These are phyloP conservation scores for Escovopsis weberi DNA, from an alignment of 2,329 filamentous ascomycete genomes.

Conservation along the genomic window DNA sequence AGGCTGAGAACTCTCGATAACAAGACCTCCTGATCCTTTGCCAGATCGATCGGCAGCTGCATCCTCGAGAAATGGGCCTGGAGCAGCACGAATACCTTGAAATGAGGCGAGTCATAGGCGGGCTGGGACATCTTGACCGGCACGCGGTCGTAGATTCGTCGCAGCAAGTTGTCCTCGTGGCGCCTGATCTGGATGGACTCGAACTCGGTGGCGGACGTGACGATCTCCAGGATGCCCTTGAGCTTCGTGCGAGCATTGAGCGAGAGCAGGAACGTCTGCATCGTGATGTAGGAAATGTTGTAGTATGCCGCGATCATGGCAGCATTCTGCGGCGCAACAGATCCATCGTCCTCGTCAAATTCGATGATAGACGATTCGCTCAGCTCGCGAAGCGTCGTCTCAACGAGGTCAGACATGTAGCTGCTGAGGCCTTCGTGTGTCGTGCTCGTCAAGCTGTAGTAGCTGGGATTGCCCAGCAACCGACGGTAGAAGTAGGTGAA, in stretches of 20 bases:
- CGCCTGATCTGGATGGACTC: constrained; percentile 88
- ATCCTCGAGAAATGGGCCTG: constrained; percentile 97
- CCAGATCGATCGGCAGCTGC: constrained; percentile 88
- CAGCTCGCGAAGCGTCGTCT: constrained; percentile 81
- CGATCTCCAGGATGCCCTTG: constrained; percentile 92
- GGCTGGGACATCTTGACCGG: constrained; percentile 89
- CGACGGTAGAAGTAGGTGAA: constrained; percentile 98
- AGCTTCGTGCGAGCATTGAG: constrained; percentile 80
- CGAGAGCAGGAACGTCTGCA: constrained; percentile 95
- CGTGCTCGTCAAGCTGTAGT: constrained; percentile 78
- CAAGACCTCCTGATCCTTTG: constrained; percentile 87
- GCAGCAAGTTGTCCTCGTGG: constrained; percentile 77
- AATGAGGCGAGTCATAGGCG: constrained; percentile 84
- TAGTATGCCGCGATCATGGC: constrained; percentile 99
- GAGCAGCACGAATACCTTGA: constrained; percentile 94
- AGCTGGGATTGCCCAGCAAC: constrained; percentile 88
- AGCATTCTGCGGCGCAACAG: constrained; percentile 76
- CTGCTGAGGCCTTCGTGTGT: constrained; percentile 88
- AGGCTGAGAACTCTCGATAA: constrained; percentile 74
- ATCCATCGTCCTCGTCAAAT: constrained; percentile 85
- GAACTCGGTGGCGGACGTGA: constrained; percentile 93
- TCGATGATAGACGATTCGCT: constrained; percentile 91
- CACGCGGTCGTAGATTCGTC: constrained; percentile 84
- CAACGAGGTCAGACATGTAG: constrained; percentile 87
- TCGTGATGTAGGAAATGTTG: constrained; percentile 97